These are phyloP conservation scores for Plenodomus lindquistii DNA, from an alignment of 2,329 filamentous ascomycete species.

Conservation along the genomic window DNA sequence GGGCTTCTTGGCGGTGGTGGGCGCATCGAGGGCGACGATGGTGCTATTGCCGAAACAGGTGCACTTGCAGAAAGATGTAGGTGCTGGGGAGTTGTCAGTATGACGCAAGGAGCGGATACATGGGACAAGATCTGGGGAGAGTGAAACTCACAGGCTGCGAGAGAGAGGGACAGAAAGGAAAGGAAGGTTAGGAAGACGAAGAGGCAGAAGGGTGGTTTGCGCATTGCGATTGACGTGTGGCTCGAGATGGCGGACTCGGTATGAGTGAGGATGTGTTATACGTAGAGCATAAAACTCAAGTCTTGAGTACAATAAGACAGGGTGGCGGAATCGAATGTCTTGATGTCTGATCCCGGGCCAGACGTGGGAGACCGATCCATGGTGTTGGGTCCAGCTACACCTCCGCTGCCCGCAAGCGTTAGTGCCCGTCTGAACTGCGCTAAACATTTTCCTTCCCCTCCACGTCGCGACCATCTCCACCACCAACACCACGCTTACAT, in stretches of 20 bases:
- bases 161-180: constrained; percentile 42
- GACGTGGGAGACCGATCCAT: neutral
- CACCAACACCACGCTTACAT: constrained; percentile 17
- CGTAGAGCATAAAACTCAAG: neutral
- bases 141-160: constrained; percentile 50
- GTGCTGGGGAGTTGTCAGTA: constrained; percentile 39
- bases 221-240: constrained; percentile 19
- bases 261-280: neutral
- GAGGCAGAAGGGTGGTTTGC: constrained; percentile 23
- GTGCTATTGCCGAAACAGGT: constrained; percentile 70
- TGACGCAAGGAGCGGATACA: neutral
- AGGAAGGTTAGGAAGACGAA: constrained; percentile 34
- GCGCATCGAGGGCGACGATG: constrained; percentile 65
- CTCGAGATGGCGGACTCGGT: neutral
- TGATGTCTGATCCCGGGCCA: neutral
- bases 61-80: constrained; percentile 72
- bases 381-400: constrained; percentile 13
- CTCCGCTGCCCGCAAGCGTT: constrained; percentile 17
- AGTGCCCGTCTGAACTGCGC: constrained; percentile 24
- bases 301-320: neutral
- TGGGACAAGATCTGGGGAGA: neutral
- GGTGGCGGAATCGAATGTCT: neutral
- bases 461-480: constrained; percentile 11
- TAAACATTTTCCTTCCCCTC: constrained; percentile 42
- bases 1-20: constrained; percentile 32